These are phyloP conservation scores for Collybia nuda DNA, from an alignment of 768 basidiomycete genomes.

Conservation along the genomic window DNA sequence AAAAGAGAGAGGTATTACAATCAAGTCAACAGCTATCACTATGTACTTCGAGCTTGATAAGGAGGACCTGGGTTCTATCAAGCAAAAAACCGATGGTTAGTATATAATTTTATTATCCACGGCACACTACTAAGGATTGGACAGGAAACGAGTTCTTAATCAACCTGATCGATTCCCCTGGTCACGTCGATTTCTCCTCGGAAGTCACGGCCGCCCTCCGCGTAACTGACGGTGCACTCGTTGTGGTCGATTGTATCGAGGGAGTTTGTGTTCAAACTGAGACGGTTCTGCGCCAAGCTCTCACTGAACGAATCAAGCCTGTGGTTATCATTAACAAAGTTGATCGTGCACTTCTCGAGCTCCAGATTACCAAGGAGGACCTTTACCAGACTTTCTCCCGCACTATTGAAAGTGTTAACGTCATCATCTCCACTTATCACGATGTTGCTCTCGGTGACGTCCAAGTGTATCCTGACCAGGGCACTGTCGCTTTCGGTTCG, in stretches of 20 bases:
- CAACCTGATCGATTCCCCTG: slow-evolving; percentile 99
- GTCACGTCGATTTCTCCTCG: slow-evolving; percentile 99
- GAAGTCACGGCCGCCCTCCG: slow-evolving; percentile 99
- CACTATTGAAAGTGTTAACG: slow-evolving; percentile 96
- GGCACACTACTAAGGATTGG: not conserved
- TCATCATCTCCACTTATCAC: slow-evolving; percentile 96
- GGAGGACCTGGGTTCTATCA: slow-evolving; percentile 80
- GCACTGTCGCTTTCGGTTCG: slow-evolving; percentile 97
- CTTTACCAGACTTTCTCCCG: slow-evolving; percentile 97
- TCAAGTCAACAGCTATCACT: slow-evolving; percentile 98
- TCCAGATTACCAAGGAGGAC: slow-evolving; percentile 93
- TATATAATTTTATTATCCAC: slow-evolving; percentile 2
- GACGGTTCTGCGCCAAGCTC: slow-evolving; percentile 95
- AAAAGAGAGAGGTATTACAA: slow-evolving; percentile 99
- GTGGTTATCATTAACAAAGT: slow-evolving; percentile 99
- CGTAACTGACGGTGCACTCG: slow-evolving; percentile 98
- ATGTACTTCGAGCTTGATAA: slow-evolving; percentile 97
- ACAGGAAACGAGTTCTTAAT: slow-evolving; percentile 94
- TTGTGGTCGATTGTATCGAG: slow-evolving; percentile 98
- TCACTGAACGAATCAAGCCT: slow-evolving; percentile 97
- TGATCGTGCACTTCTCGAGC: slow-evolving; percentile 97
- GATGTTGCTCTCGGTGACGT: slow-evolving; percentile 93
- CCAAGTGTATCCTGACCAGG: slow-evolving; percentile 97
- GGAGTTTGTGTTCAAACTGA: slow-evolving; percentile 99
- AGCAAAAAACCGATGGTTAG: slow-evolving; percentile 91